Conservation (phyloP, 768 basidiomycete species). For the Macrolepiota fuliginosa region DNA sequence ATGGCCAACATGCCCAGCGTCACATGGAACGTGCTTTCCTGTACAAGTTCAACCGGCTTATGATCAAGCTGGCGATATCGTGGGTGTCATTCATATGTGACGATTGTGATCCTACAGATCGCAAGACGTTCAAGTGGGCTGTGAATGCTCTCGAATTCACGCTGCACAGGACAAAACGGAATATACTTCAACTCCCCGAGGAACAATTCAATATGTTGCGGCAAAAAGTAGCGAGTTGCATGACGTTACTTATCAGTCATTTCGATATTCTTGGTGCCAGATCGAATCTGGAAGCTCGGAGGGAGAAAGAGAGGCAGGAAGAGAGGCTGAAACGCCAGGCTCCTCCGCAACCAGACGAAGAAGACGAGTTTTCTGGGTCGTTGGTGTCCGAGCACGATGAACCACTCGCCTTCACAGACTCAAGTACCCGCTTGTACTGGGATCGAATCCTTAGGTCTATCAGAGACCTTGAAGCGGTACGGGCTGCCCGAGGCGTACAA, state of each 20-base stretch:
- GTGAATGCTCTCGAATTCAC: slow-evolving; percentile 95
- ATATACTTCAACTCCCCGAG: slow-evolving; percentile 84
- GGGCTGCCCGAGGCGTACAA: slow-evolving; percentile 59
- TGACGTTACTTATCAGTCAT: slow-evolving; percentile 95
- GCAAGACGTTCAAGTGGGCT: slow-evolving; percentile 97
- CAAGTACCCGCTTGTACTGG: slow-evolving; percentile 73
- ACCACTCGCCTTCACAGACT: slow-evolving; percentile 49
- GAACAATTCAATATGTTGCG: slow-evolving; percentile 89
- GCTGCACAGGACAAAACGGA: slow-evolving; percentile 81
- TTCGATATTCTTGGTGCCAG: slow-evolving; percentile 98
- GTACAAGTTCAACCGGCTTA: slow-evolving; percentile 75
- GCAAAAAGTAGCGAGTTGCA: slow-evolving; percentile 91
- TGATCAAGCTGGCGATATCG: slow-evolving; percentile 89
- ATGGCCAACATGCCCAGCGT: slow-evolving; percentile 86
- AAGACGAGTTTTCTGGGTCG: slow-evolving; percentile 44
- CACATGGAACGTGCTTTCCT: slow-evolving; percentile 77
- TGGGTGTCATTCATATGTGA: slow-evolving; percentile 99
- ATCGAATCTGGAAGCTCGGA: slow-evolving; percentile 81
- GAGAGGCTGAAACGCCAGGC: slow-evolving; percentile 52
- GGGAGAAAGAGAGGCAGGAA: slow-evolving; percentile 85
- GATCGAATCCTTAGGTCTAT: slow-evolving; percentile 64
- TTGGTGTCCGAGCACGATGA: slow-evolving; percentile 36
- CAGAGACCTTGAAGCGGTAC: slow-evolving; percentile 60
- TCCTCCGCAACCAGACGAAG: slow-evolving; percentile 40
- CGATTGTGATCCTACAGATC: slow-evolving; percentile 93